Conservation (phyloP, 129 eudicot species). For the Rutidosis leptorrhynchoides region DNA sequence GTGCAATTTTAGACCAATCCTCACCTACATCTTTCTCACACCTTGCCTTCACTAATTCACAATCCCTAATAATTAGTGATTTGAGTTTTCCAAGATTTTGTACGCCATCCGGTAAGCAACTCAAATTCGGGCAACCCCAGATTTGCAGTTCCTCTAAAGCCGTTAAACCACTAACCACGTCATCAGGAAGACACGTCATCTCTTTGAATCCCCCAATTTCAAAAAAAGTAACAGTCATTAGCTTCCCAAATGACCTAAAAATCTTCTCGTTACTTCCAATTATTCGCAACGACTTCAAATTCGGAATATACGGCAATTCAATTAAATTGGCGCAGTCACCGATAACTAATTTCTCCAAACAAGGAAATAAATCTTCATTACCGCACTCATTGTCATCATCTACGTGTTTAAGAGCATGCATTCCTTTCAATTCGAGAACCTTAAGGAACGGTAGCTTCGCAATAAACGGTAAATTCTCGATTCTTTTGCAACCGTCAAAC, state of each 20-base stretch:
- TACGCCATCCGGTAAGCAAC: slow-evolving; percentile 30
- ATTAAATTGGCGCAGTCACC: slow-evolving; percentile 23
- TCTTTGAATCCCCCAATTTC: slow-evolving; percentile 26
- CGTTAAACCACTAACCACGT: slow-evolving; percentile 20
- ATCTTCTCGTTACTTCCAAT: slow-evolving; percentile 30
- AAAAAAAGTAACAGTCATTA: slow-evolving; percentile 15
- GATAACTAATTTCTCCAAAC: slow-evolving; percentile 24
- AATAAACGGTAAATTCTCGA: slow-evolving; percentile 23
- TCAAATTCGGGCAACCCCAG: slow-evolving; percentile 30
- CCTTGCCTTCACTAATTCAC: slow-evolving; percentile 30
- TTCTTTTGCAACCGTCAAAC: slow-evolving; percentile 32
- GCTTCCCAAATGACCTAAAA: slow-evolving; percentile 30
- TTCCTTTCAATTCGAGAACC: slow-evolving; percentile 33
- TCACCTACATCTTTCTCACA: slow-evolving; percentile 38
- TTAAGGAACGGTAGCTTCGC: slow-evolving; percentile 35
- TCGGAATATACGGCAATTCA: slow-evolving; percentile 22
- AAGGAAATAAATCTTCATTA: slow-evolving; percentile 19
- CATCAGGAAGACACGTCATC: slow-evolving; percentile 30
- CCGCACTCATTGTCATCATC: slow-evolving; percentile 3
- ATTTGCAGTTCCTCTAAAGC: slow-evolving; percentile 29
- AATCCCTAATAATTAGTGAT: slow-evolving; percentile 31
- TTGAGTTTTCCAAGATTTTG: slow-evolving; percentile 25
- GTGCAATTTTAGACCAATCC: slow-evolving; percentile 38
- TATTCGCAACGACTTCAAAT: slow-evolving; percentile 22
- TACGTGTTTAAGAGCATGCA: slow-evolving; percentile 31